Base-by-base conservation (phyloP, 306 rosid species). In the Castanea sativa region DNA sequence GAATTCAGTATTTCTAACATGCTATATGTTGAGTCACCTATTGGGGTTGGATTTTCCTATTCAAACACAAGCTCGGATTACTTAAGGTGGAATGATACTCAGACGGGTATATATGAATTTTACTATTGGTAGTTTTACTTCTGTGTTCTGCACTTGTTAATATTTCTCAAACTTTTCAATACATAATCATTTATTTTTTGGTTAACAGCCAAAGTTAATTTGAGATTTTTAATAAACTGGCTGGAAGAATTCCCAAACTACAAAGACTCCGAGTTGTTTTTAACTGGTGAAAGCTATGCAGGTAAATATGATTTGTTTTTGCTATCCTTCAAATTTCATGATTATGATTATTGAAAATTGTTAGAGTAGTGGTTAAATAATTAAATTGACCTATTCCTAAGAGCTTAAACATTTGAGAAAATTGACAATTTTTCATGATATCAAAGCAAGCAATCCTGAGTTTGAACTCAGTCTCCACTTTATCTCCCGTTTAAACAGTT, bases 231-330 rank as follows among this genome's bases (percentile, higher is more conserved):
- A 27, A 7, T 16, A 30, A 64, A 64, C 70, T 64, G 70, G 70
- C 70, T 30, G 45, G 70, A 64, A 64, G 70, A 64, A 30, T 64
- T 30, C 70, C 70, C 70, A 10, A 64, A 30, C 41, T 64, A 64
- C 70, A 64, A 2, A 16, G 70, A 64, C 41, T 64, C 70, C 7
- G 45, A 64, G 4, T 30, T 64, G 10, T 64, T 64, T 18, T 64
- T 64, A 30, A 30, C 5, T 35, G 43, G 70, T 30, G 45, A 64
- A 64, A 64, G 70, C 70, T 64, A 64, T 30, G 70, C 70, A 64
- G 70, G 70, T 29, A 64, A 29, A 15, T 2, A 63, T 30, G 19
- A 64, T 9, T 16, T 12, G 9, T 7, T 38, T 12, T 49, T 49
- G 53, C 15, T 49, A 49, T 49, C 53, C 53, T 49, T 49, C 53